Conservation (phyloP, 768 basidiomycete genomes). For the Brasilioporus rufonigricans region DNA sequence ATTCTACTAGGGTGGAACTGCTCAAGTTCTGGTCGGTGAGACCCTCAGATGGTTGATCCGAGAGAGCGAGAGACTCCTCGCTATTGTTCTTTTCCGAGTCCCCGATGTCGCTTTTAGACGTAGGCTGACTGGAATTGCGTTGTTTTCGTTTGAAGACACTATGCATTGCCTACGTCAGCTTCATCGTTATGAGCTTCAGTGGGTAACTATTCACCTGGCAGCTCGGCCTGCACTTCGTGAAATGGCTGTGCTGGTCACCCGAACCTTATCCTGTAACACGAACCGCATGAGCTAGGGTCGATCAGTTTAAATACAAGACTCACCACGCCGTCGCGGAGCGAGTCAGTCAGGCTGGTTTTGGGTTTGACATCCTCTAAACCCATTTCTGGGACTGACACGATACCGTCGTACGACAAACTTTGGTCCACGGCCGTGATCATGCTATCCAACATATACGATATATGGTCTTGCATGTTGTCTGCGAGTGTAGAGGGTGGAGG, state of each 20-base stretch:
- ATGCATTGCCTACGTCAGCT: no score
- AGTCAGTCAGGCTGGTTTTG: background rate
- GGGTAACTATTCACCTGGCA: no score
- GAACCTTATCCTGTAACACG: background rate
- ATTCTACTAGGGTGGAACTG: no score
- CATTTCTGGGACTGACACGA: background rate
- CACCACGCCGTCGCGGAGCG: background rate
- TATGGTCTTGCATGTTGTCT: background rate
- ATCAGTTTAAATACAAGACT: background rate
- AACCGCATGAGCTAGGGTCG: background rate
- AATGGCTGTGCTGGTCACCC: background rate
- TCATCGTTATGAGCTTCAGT: no score
- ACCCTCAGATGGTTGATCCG: no score
- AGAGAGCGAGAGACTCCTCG: no score
- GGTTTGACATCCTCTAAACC: slow-evolving; percentile 1
- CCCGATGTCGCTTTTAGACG: no score
- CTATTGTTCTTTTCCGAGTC: background rate
- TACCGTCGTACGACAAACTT: slow-evolving; percentile 1
- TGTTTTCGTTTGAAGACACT: no score
- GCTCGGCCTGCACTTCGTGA: background rate
- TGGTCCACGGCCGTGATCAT: background rate
- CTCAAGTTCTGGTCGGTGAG: no score
- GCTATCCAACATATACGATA: background rate
- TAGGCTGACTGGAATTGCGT: no score
- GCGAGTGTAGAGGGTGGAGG: background rate